A percentile compares a stretch with the other conserved stretches of the same genome.
Evolutionary conservation across 257 asterid genomes (phyloP).

Genomic region (Nicotiana obtusifolia): DNA sequence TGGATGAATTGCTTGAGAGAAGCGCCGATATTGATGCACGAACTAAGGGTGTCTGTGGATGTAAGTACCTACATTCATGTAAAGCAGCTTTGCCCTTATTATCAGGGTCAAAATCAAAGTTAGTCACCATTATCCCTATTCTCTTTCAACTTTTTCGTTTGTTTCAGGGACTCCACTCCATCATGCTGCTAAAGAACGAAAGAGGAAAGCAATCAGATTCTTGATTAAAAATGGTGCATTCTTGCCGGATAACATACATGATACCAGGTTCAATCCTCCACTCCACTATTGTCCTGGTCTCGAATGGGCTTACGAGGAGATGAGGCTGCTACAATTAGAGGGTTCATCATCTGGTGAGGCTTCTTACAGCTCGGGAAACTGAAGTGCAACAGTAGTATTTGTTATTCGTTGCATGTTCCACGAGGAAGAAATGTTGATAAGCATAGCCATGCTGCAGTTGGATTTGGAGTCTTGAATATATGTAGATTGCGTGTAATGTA

Average conservation of each 20-base stretch:
- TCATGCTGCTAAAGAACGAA: slow-evolving; percentile 87
- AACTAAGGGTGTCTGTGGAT: slow-evolving; percentile 93
- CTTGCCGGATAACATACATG: slow-evolving; percentile 75
- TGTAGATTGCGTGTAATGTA: not conserved
- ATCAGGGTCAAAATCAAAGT: not conserved
- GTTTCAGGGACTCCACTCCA: slow-evolving; percentile 96
- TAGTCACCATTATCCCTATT: not conserved
- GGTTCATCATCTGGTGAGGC: slow-evolving; percentile 65
- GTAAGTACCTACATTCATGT: slow-evolving; percentile 24
- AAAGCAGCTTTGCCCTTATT: not conserved
- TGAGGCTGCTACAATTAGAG: slow-evolving; percentile 61
- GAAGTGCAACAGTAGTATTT: slow-evolving; percentile 13
- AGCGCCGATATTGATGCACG: slow-evolving; percentile 98
- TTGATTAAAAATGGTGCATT: slow-evolving; percentile 88
- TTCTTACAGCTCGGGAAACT: slow-evolving; percentile 66
- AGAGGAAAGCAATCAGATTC: slow-evolving; percentile 71
- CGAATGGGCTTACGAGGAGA: slow-evolving; percentile 94
- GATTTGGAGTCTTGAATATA: not conserved
- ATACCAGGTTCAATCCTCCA: slow-evolving; percentile 98
- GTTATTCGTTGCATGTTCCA: not conserved
- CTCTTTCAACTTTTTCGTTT: not conserved
- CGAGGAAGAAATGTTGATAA: not conserved
- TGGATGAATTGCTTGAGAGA: slow-evolving; percentile 79
- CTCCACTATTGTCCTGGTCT: slow-evolving; percentile 95
- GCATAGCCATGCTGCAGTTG: not conserved